These are phyloP conservation scores for Euphorbia schlechtendalii DNA, from an alignment of 441 rosid species.

Conservation along the genomic window DNA sequence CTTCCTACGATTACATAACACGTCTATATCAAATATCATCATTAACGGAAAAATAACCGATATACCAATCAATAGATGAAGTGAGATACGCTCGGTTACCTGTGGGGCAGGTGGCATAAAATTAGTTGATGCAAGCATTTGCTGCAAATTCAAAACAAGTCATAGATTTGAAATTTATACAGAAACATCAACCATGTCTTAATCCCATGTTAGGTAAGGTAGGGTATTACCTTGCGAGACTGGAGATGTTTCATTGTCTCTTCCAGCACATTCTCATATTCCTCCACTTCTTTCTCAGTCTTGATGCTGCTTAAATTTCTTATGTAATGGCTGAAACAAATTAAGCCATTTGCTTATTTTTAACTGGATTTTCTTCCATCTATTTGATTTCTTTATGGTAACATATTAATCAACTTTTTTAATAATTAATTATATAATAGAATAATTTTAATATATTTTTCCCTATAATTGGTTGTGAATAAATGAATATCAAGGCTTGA, in stretches of 20 bases:
- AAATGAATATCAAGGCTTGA: too few relatives aligned
- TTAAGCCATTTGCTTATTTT: background rate
- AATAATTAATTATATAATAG: too few relatives aligned
- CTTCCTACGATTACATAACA: conserved; percentile 4
- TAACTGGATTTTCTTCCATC: background rate
- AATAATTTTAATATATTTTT: too few relatives aligned
- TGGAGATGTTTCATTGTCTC: conserved; percentile 22
- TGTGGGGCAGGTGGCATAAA: background rate
- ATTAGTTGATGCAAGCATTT: conserved; percentile 1
- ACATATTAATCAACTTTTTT: background rate
- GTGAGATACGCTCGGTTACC: too few relatives aligned
- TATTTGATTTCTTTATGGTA: background rate
- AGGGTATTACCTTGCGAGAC: conserved; percentile 14
- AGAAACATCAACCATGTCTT: too few relatives aligned
- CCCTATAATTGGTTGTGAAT: too few relatives aligned
- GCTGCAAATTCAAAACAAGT: conserved; percentile 13
- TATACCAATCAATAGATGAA: too few relatives aligned
- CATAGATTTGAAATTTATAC: background rate
- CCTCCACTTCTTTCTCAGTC: conserved; percentile 13
- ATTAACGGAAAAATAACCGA: too few relatives aligned
- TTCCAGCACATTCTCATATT: conserved; percentile 18
- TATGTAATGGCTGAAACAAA: conserved; percentile 16
- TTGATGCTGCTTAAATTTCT: conserved; percentile 12
- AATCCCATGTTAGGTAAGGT: too few relatives aligned
- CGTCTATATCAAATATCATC: too few relatives aligned